Evolutionary conservation across 371 early-diverging fungal genomes (phyloP), one percentile per base, ranked within the genome.

Genomic region (Nematocida sp.): DNA sequence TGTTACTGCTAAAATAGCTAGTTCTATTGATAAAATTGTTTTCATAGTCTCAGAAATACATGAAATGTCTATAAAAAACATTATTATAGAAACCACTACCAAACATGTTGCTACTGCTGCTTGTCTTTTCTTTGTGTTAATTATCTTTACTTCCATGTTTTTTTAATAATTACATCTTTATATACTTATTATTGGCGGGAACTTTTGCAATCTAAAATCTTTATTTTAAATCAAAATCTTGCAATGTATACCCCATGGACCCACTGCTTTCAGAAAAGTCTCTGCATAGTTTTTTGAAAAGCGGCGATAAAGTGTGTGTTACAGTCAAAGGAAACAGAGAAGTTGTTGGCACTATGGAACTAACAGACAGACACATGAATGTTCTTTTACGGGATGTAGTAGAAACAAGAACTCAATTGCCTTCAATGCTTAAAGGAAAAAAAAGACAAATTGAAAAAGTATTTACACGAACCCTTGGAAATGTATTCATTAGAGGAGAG

Each of bases 341-440:
- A 40, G 60, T 72, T 39, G 42, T 9, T 15, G 72, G 72, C 39
- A 45, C 15, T 7, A 18, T 72, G 18, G 18, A 11, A 11, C 13
- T 20, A 11, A 44, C 42, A 13, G 85, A 85, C 39, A 75, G 74
- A 33, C 85, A 85, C 50, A 78, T 82, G 46, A 85, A 84, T 60
- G 56, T 78, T 46, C 47, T 85, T n/a, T 20, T 85, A 9, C n/a
- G 62, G 20, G 72, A 75, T 57, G 82, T 66, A 47, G 60, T 58
- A 33, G 76, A 82, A 47, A 57, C 62, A 11, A 64, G 66, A 52
- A 42, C 23, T 5, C 71, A 66, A 52, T 40, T 18, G 40, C 64
- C 46, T 5, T 61, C 74, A 39, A 76, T 42, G 44, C 73, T 66
- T 44, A 82, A 62, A 61, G 82, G 82, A 25, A 72, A 82, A 72